phyloP scores from a whole-genome alignment of 2,329 filamentous ascomycete genomes.

The Microthyrium microscopicum region DNA sequence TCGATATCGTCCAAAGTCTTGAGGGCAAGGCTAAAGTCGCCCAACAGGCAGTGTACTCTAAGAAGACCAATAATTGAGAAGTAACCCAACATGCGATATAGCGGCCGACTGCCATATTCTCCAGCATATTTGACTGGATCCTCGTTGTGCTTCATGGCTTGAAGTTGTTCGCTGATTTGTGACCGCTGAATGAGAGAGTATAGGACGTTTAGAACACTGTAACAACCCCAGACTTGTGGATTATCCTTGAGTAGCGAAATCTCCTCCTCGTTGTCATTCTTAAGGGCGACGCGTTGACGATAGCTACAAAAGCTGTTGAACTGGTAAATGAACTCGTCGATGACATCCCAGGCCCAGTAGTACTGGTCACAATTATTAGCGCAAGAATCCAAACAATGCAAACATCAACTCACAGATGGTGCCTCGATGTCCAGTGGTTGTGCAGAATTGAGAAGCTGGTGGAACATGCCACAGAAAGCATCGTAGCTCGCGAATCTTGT shows the following conservation, averaged over 20 bases:
- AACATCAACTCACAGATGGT: slow-evolving; percentile 72
- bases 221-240: slow-evolving; percentile 98
- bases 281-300: slow-evolving; percentile 76
- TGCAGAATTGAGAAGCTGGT: slow-evolving; percentile 97
- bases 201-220: slow-evolving; percentile 96
- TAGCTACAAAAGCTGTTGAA: slow-evolving; percentile 99
- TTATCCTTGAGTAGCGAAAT: slow-evolving; percentile 83
- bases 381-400: neutral
- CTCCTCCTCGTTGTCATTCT: slow-evolving; percentile 78
- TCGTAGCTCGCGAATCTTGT: slow-evolving; percentile 98
- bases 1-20: slow-evolving; percentile 99
- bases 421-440: slow-evolving; percentile 96
- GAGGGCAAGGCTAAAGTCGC: slow-evolving; percentile 93
- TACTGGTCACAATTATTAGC: slow-evolving; percentile 40
- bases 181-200: slow-evolving; percentile 98
- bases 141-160: slow-evolving; percentile 85
- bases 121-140: slow-evolving; percentile 77
- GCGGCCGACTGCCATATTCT: slow-evolving; percentile 82
- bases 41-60: slow-evolving; percentile 87
- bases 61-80: slow-evolving; percentile 98
- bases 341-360: slow-evolving; percentile 99
- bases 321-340: slow-evolving; percentile 99
- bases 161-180: slow-evolving; percentile 94
- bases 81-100: slow-evolving; percentile 98
- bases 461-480: slow-evolving; percentile 97